These are phyloP conservation scores for Chaetomiaceae sp. DNA, from an alignment of 2,329 filamentous ascomycete genomes.

Conservation along the genomic window DNA sequence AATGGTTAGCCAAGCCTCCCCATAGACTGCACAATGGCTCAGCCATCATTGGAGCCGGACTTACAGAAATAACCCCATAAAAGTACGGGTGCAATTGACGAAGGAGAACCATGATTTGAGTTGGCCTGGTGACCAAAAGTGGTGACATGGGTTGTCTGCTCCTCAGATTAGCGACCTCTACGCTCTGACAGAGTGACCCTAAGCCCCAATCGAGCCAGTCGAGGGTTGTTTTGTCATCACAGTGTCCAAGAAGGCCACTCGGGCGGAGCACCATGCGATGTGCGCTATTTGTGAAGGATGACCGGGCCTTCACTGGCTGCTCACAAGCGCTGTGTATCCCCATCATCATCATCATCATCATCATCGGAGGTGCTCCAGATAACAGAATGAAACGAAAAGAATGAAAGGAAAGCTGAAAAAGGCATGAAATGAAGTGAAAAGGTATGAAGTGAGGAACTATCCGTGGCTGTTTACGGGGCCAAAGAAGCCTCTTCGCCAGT, in stretches of 20 bases:
- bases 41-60: background rate
- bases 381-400: background rate
- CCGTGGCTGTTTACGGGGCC: too few species aligned
- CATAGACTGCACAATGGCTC: background rate
- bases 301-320: background rate
- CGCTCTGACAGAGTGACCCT: background rate
- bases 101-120: too few species aligned
- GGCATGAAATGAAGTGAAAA: background rate
- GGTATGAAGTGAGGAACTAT: too few species aligned
- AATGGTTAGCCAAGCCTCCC: background rate
- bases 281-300: background rate
- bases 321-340: background rate
- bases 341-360: too few species aligned
- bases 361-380: background rate
- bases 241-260: background rate
- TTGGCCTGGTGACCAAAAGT: background rate
- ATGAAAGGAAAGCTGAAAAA: background rate
- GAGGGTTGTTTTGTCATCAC: background rate
- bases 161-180: background rate
- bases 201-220: background rate
- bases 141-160: background rate
- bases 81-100: background rate
- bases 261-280: background rate
- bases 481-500: background rate
- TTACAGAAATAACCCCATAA: too few species aligned